Conservation (phyloP, 768 basidiomycete species). For the Lactarius sanguifluus region DNA sequence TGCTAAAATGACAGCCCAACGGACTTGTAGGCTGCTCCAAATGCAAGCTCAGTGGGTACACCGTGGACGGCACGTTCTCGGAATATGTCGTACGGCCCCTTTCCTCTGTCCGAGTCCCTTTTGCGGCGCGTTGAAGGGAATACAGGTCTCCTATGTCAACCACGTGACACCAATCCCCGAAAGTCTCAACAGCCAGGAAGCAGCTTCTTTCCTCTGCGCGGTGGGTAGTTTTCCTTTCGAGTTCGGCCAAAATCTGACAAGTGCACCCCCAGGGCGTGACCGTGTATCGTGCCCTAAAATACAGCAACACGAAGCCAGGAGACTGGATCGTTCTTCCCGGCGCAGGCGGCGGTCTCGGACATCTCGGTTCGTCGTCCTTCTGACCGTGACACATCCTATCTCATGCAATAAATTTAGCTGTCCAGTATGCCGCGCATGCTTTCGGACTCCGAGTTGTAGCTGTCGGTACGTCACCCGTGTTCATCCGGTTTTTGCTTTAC, state of each 20-base stretch:
- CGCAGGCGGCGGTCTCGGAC: slow-evolving; percentile 81
- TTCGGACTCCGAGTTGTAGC: slow-evolving; percentile 82
- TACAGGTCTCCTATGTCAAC: slow-evolving; percentile 62
- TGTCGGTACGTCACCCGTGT: slow-evolving; percentile 44
- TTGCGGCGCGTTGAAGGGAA: background rate
- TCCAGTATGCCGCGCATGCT: slow-evolving; percentile 71
- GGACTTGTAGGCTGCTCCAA: slow-evolving; percentile 52
- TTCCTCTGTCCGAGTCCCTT: background rate
- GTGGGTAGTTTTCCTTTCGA: slow-evolving; percentile 39
- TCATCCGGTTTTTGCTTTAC: background rate
- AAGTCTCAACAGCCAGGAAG: slow-evolving; percentile 57
- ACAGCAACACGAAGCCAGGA: slow-evolving; percentile 59
- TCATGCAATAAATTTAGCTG: slow-evolving; percentile 39
- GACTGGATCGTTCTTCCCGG: slow-evolving; percentile 79
- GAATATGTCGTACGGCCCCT: slow-evolving; percentile 50
- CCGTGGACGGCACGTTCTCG: slow-evolving; percentile 73
- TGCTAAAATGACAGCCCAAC: background rate
- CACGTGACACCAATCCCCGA: slow-evolving; percentile 82
- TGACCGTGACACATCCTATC: background rate
- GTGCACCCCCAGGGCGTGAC: slow-evolving; percentile 62
- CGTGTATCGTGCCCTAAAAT: slow-evolving; percentile 83
- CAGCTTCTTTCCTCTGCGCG: slow-evolving; percentile 77
- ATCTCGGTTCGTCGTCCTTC: slow-evolving; percentile 51
- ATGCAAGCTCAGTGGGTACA: slow-evolving; percentile 66
- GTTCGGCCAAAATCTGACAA: background rate